Percentiles rank a stretch among this genome's conserved stretches.
These are phyloP conservation scores for Kodamaea derodonti DNA, from an alignment of 1,139 yeast genomes.

Conservation along the genomic window DNA sequence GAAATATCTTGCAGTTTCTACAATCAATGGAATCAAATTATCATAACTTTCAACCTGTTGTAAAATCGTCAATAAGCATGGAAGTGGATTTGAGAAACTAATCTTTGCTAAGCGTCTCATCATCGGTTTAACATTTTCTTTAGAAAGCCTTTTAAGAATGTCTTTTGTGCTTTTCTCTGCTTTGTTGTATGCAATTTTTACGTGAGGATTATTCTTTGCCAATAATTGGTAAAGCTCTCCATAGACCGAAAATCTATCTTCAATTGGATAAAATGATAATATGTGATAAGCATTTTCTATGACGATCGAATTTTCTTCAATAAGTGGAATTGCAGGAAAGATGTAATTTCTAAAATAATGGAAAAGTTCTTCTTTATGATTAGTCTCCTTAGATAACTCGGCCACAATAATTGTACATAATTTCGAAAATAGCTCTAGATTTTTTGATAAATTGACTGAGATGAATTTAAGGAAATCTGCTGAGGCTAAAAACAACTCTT, in stretches of 20 bases:
- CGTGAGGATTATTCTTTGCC: conserved; percentile 52
- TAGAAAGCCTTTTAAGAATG: conserved; percentile 79
- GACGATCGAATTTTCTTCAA: conserved; percentile 59
- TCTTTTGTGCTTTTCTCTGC: conserved; percentile 84
- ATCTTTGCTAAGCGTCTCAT: conserved; percentile 75
- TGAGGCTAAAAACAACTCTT: conserved; percentile 44
- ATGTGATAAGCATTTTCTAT: conserved; percentile 59
- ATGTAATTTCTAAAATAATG: conserved; percentile 62
- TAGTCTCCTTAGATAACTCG: conserved; percentile 25
- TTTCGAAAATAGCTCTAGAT: conserved; percentile 49
- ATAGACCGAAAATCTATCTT: conserved; percentile 72
- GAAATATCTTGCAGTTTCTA: conserved; percentile 76
- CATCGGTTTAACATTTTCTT: conserved; percentile 74
- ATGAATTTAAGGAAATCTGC: conserved; percentile 50
- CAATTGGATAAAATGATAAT: conserved; percentile 52
- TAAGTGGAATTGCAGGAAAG: conserved; percentile 62
- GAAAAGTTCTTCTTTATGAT: conserved; percentile 47
- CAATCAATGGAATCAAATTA: conserved; percentile 74
- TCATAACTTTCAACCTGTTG: conserved; percentile 89
- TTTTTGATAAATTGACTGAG: conserved; percentile 55
- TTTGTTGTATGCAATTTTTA: conserved; percentile 60
- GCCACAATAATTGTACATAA: conserved; percentile 55
- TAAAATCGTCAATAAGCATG: conserved; percentile 61
- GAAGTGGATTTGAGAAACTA: conserved; percentile 79
- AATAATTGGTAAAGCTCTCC: conserved; percentile 70